Percentiles rank a stretch among this genome's conserved stretches.
phyloP scores from a whole-genome alignment of 768 basidiomycete species.

The Tylopilus cervinicoccineus region DNA sequence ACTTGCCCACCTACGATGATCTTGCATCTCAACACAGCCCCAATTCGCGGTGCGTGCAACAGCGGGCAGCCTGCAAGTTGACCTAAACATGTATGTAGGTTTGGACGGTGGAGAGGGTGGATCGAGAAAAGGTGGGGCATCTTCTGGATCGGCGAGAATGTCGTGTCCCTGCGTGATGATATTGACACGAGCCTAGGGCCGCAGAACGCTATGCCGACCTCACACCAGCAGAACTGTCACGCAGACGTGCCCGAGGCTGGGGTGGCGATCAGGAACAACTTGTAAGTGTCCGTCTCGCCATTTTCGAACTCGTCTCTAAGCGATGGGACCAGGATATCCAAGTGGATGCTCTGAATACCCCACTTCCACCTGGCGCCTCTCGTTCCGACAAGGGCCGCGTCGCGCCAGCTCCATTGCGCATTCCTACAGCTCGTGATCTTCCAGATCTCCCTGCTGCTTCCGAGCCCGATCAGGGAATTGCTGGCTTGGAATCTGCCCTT shows the following conservation, averaged over 20 bases:
- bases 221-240: slow-evolving; percentile 51
- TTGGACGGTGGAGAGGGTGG: slow-evolving; percentile 84
- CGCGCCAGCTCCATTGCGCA: slow-evolving; percentile 32
- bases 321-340: slow-evolving; percentile 11
- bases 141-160: neutral
- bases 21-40: slow-evolving; percentile 73
- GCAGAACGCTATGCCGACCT: slow-evolving; percentile 77
- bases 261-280: slow-evolving; percentile 38
- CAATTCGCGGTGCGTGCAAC: slow-evolving; percentile 64
- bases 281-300: slow-evolving; percentile 11
- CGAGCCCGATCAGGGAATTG: neutral
- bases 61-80: neutral
- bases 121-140: slow-evolving; percentile 73
- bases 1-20: slow-evolving; percentile 76
- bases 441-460: slow-evolving; percentile 21
- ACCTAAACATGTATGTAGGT: slow-evolving; percentile 41
- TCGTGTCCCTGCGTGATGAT: neutral
- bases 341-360: slow-evolving; percentile 5
- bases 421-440: slow-evolving; percentile 42
- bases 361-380: slow-evolving; percentile 3
- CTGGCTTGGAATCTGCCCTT: slow-evolving; percentile 7
- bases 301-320: slow-evolving; percentile 5
- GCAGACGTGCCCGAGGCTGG: slow-evolving; percentile 70
- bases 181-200: slow-evolving; percentile 45
- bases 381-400: slow-evolving; percentile 9